A percentile compares a stretch with the other conserved stretches of the same genome.
phyloP scores from a whole-genome alignment of 768 basidiomycete genomes.

The Mycena leptocephala region DNA sequence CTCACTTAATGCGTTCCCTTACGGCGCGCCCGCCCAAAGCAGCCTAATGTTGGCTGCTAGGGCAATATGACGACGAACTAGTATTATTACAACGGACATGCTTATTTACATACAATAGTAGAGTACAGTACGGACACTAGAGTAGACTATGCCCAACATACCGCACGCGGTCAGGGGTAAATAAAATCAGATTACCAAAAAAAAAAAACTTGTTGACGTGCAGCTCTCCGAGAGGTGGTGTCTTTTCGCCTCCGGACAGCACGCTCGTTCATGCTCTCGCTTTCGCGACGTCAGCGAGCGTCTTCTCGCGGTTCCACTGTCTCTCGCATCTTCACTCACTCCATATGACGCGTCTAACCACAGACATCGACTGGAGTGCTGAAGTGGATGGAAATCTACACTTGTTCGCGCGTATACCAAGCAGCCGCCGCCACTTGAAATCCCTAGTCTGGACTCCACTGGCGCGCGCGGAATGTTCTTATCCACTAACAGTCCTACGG shows the following conservation, averaged over 20 bases:
- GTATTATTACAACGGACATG: neutral
- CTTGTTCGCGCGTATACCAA: too few species aligned
- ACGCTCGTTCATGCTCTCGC: conserved; percentile 43
- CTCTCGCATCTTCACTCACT: too few species aligned
- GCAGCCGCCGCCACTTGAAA: too few species aligned
- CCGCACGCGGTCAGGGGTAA: neutral
- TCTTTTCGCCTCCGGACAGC: conserved; percentile 36
- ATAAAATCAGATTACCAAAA: neutral
- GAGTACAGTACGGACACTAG: neutral
- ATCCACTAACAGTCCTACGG: too few species aligned
- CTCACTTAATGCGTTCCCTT: neutral
- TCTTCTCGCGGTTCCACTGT: too few species aligned
- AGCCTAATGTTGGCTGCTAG: neutral
- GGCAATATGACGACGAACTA: neutral
- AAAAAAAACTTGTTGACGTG: neutral
- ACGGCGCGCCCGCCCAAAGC: neutral
- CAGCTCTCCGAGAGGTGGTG: conserved; percentile 38
- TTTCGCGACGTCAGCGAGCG: conserved; percentile 44
- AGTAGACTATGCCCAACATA: neutral
- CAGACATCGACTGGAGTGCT: too few species aligned
- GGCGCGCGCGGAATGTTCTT: too few species aligned
- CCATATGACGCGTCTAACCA: too few species aligned
- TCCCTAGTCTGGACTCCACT: too few species aligned
- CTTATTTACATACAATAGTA: neutral
- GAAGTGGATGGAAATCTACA: too few species aligned